These are phyloP conservation scores for Mycena crocata DNA, from an alignment of 768 basidiomycete genomes.

Conservation along the genomic window DNA sequence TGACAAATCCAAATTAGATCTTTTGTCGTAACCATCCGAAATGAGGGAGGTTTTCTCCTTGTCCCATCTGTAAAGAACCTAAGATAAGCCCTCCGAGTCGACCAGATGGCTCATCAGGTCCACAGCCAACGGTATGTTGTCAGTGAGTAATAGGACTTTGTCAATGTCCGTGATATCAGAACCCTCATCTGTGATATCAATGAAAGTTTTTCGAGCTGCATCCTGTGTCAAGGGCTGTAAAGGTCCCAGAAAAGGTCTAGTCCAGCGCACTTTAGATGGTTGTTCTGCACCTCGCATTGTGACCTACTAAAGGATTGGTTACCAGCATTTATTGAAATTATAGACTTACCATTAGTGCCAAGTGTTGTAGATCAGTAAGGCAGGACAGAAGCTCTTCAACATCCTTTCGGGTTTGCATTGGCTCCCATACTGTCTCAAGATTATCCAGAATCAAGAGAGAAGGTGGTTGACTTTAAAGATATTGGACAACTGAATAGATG, in stretches of 20 bases:
- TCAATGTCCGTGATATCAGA: neutral
- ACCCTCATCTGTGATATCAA: constrained; percentile 10
- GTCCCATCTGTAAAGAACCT: neutral
- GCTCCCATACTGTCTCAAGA: constrained; percentile 22
- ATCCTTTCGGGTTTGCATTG: neutral
- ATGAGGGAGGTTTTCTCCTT: constrained; percentile 6
- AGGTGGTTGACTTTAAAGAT: neutral
- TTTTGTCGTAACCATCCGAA: neutral
- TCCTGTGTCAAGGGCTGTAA: constrained; percentile 5
- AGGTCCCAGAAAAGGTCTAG: constrained; percentile 15
- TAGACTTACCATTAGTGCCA: constrained; percentile 6
- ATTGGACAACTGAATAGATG: neutral
- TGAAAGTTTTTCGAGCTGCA: constrained; percentile 5
- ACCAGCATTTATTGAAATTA: no score
- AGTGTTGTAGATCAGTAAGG: neutral
- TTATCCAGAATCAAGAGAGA: constrained; percentile 17
- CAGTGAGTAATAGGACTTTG: constrained; percentile 7
- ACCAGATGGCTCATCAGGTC: constrained; percentile 15
- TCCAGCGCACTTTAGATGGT: constrained; percentile 10
- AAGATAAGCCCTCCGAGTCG: constrained; percentile 2
- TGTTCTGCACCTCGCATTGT: constrained; percentile 21
- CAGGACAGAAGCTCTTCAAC: constrained; percentile 16
- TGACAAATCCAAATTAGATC: neutral
- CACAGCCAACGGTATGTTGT: constrained; percentile 19
- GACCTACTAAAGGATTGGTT: neutral